These are phyloP conservation scores for Podaxis pistillaris DNA, from an alignment of 768 basidiomycete genomes.

Conservation along the genomic window DNA sequence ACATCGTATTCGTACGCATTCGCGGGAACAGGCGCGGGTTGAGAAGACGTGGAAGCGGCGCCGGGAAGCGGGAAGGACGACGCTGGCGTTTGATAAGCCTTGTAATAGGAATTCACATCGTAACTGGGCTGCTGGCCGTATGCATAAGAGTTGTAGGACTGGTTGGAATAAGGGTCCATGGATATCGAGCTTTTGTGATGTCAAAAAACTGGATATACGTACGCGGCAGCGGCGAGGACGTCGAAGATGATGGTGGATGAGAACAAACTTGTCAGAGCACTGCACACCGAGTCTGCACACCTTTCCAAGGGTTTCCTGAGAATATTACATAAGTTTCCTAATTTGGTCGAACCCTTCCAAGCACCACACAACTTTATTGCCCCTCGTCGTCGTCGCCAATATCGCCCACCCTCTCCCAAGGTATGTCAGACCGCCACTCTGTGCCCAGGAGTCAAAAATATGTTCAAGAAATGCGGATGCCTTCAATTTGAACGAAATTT, in stretches of 20 bases:
- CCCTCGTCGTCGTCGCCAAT: conserved; percentile 26
- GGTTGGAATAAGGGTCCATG: conserved; percentile 45
- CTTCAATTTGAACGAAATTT: neutral
- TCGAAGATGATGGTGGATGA: neutral
- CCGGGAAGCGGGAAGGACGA: conserved; percentile 61
- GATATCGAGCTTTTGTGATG: conserved; percentile 18
- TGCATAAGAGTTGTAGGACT: conserved; percentile 49
- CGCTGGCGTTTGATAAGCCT: conserved; percentile 71
- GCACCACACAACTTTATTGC: conserved; percentile 19
- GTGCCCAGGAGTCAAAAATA: neutral
- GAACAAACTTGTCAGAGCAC: neutral
- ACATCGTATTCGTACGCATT: conserved; percentile 94
- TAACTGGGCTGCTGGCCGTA: conserved; percentile 51
- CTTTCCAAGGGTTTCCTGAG: neutral
- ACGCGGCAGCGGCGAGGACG: neutral
- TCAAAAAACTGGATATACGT: conserved; percentile 16
- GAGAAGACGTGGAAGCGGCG: conserved; percentile 49
- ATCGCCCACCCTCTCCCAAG: conserved; percentile 36
- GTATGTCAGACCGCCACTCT: conserved; percentile 26
- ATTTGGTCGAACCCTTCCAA: conserved; percentile 9
- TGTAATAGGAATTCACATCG: conserved; percentile 81
- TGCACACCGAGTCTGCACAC: neutral
- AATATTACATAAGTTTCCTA: conserved; percentile 27
- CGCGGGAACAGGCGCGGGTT: conserved; percentile 77
- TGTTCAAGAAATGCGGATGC: neutral